Base-by-base conservation (phyloP, 192 early-diverging fungal species). In the Chytriomyces sp. region DNA sequence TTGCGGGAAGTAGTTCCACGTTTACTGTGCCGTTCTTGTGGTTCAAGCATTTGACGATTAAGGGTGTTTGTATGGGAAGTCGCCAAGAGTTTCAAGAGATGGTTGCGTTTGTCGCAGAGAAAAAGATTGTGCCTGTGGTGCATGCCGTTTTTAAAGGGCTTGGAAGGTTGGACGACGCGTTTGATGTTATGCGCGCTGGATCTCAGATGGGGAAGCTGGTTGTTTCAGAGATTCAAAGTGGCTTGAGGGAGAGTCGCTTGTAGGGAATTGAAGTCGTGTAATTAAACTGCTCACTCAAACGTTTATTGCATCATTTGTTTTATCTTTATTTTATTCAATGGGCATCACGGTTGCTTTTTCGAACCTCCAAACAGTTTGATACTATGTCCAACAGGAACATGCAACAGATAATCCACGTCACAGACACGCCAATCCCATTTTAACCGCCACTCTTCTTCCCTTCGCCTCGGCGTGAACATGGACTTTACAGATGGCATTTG, bases 11-110 rank as follows among this genome's bases (percentile, higher is more conserved):
- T 49, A 80, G 77, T 45, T 78, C 85, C 20, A 71, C 69, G 6
- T 81, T 86, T 71, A 72, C 84, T 8, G 85, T 93, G 18, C 82
- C 69, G 79, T 87, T 5, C 45, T 48, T 86, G 1, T 86, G 77
- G 69, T 84, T 93, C 49, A 90, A 91, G 72, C 89, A 93, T 50
- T 83, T 91, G 65, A 85, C 91, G 4, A 60, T 93, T 35, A 67
- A 79, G 18, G 92, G 92, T 50, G 81, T 83, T 44, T 90, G 88
- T 10, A 91, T 93, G 89, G 92, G 92, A 50, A 88, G 80, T 16
- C 83, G 88, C 18, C 61, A 50, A 1, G 91, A 93, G 67, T 93
- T 92, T 61, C 50, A 80, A 24, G 80, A 86, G 23, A 90, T 91
- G 89, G 68, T 91, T 7, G 80, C 79, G 6, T 91, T 92, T 76